Percentiles rank a stretch among this genome's conserved stretches.
These are phyloP conservation scores for Salix dunnii DNA, from an alignment of 345 rosid species.

Conservation along the genomic window DNA sequence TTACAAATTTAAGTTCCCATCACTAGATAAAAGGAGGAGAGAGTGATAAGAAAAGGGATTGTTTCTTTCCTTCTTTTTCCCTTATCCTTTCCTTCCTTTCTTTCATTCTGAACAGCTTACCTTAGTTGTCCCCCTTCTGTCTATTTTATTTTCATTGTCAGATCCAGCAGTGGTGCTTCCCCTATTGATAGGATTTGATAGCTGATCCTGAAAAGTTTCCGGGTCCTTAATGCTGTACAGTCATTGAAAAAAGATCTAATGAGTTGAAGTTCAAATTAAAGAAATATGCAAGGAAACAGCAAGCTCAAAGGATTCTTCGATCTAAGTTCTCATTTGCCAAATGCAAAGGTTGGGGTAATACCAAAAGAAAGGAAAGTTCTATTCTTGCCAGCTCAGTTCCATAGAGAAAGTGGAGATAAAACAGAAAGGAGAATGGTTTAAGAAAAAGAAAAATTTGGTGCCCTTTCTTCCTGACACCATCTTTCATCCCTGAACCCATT, in stretches of 20 bases:
- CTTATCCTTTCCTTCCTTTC: no score
- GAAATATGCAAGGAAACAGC: neutral
- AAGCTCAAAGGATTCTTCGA: neutral
- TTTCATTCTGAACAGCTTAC: constrained; percentile 25
- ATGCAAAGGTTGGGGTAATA: neutral
- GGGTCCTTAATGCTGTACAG: constrained; percentile 23
- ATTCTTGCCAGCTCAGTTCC: neutral
- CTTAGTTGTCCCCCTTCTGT: constrained; percentile 18
- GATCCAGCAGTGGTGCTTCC: constrained; percentile 13
- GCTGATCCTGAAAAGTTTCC: constrained; percentile 13
- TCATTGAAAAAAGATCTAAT: constrained; percentile 2
- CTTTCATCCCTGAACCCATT: neutral
- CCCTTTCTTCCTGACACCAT: neutral
- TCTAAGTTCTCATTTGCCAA: neutral
- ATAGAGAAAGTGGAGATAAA: neutral
- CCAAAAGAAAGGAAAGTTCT: neutral
- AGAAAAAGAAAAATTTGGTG: neutral
- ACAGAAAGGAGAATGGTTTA: neutral
- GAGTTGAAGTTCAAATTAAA: neutral
- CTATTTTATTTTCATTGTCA: constrained; percentile 15
- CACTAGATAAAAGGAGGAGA: neutral
- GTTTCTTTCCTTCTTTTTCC: neutral
- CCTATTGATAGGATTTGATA: constrained; percentile 7
- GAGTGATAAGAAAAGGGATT: neutral
- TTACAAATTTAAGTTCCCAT: neutral